Conservation (phyloP, 495 filamentous ascomycete genomes). For the Penicillium subrubescens region DNA sequence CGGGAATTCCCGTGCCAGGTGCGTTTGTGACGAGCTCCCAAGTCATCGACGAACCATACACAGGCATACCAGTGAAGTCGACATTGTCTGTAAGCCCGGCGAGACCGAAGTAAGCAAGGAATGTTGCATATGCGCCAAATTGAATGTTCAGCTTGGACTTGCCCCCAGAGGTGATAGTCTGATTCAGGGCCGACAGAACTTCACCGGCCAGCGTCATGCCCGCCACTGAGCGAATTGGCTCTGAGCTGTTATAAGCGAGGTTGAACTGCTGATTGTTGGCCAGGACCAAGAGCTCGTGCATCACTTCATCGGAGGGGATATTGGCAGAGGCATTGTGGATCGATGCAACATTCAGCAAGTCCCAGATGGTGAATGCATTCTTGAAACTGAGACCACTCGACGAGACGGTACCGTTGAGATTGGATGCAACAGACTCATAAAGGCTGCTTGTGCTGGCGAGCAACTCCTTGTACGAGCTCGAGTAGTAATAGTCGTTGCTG, state of each 20-base stretch:
- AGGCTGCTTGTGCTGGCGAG: conserved; percentile 54
- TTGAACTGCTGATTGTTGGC: conserved; percentile 44
- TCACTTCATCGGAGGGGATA: conserved; percentile 16
- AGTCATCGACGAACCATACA: conserved; percentile 56
- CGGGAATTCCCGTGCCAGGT: conserved; percentile 40
- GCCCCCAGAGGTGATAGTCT: conserved; percentile 41
- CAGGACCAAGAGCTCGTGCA: conserved; percentile 36
- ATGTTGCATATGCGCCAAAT: conserved; percentile 53
- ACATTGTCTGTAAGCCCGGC: conserved; percentile 37
- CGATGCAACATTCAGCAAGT: conserved; percentile 44
- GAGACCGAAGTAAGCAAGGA: conserved; percentile 56
- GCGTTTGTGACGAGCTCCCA: conserved; percentile 56
- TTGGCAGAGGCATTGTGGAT: conserved; percentile 41
- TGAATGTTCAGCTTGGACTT: conserved; percentile 47
- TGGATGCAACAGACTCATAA: conserved; percentile 59
- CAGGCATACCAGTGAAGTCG: conserved; percentile 51
- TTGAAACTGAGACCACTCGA: conserved; percentile 55
- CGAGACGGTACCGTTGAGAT: conserved; percentile 56
- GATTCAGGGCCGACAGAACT: conserved; percentile 46
- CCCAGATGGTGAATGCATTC: conserved; percentile 65
- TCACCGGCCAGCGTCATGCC: conserved; percentile 31
- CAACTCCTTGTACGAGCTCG: conserved; percentile 43
- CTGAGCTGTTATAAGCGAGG: conserved; percentile 42
- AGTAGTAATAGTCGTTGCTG: conserved; percentile 18
- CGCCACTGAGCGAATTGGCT: conserved; percentile 28